Percentiles rank a stretch among this genome's conserved stretches.
These are phyloP conservation scores for Quercus parvula DNA, from an alignment of 306 rosid genomes.

Conservation along the genomic window DNA sequence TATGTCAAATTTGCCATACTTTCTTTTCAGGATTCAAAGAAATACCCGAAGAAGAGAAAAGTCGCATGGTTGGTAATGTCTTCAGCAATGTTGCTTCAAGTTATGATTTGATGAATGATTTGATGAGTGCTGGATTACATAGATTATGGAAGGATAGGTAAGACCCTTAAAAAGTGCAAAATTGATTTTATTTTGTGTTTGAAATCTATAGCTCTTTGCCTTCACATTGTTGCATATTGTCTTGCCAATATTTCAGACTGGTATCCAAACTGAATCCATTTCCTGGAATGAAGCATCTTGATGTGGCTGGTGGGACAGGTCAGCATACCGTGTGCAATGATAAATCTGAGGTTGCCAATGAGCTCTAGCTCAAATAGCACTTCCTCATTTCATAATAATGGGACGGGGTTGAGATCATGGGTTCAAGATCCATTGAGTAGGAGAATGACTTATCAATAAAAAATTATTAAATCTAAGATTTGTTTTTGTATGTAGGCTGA, in stretches of 20 bases:
- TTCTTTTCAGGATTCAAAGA: constrained; percentile 68
- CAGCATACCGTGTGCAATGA: constrained; percentile 1
- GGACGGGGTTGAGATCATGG: too few relatives aligned
- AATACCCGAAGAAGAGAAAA: constrained; percentile 85
- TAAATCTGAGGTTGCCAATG: neutral
- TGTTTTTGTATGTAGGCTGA: constrained; percentile 7
- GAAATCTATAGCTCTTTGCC: neutral
- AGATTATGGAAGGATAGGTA: constrained; percentile 23
- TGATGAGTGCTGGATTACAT: constrained; percentile 92
- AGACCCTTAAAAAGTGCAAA: too few relatives aligned
- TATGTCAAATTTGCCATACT: too few relatives aligned
- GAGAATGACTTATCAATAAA: too few relatives aligned
- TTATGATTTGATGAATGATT: constrained; percentile 88
- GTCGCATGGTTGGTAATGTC: constrained; percentile 79
- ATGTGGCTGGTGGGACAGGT: constrained; percentile 99
- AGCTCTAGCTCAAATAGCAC: too few relatives aligned
- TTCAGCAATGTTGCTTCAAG: constrained; percentile 82
- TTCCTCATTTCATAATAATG: too few relatives aligned
- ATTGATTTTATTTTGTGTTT: constrained; percentile 1
- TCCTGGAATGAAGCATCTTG: constrained; percentile 98
- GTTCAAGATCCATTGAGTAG: too few relatives aligned
- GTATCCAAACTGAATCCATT: constrained; percentile 89
- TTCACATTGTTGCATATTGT: constrained; percentile 14
- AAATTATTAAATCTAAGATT: neutral
- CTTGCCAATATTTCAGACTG: constrained; percentile 50